Evolutionary conservation across 2,329 filamentous ascomycete species (phyloP).

Genomic region (Microdochium trichocladiopsis): DNA sequence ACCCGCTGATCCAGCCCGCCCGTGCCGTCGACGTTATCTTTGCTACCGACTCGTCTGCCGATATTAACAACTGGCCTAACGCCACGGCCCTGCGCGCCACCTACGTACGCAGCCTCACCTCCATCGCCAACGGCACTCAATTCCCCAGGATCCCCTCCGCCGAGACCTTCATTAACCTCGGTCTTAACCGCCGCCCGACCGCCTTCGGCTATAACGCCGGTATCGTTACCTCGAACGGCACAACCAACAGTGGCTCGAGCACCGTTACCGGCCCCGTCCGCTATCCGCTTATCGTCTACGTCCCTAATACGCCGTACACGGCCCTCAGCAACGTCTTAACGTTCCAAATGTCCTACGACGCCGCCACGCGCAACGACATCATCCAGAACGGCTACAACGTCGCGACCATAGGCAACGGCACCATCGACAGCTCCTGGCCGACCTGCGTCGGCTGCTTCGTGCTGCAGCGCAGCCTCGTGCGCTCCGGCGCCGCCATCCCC

Average conservation of each 20-base stretch:
- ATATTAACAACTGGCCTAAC: constrained; percentile 69
- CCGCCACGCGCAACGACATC: constrained; percentile 65
- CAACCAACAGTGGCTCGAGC: too few species aligned
- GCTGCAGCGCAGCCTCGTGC: constrained; percentile 65
- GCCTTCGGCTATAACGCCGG: constrained; percentile 77
- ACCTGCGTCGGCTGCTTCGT: constrained; percentile 85
- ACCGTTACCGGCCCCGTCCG: constrained; percentile 42
- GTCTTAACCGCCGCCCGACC: constrained; percentile 65
- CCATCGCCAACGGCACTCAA: constrained; percentile 53
- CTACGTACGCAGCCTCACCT: constrained; percentile 57
- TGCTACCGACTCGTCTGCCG: constrained; percentile 70
- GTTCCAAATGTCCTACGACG: constrained; percentile 58
- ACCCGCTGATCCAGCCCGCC: constrained; percentile 67
- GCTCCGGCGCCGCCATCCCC: constrained; percentile 64
- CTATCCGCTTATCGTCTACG: constrained; percentile 71
- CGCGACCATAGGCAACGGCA: constrained; percentile 76
- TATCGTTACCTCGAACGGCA: too few species aligned
- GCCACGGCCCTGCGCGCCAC: constrained; percentile 69
- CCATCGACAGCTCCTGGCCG: constrained; percentile 67
- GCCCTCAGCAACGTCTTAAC: constrained; percentile 74
- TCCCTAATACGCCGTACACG: constrained; percentile 80
- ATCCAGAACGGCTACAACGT: constrained; percentile 82
- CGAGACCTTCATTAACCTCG: constrained; percentile 73
- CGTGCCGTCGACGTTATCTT: constrained; percentile 77
- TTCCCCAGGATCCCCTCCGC: constrained; percentile 68